Base-by-base conservation (phyloP, 176 grass and related monocot species). In the Thinopyrum elongatum region DNA sequence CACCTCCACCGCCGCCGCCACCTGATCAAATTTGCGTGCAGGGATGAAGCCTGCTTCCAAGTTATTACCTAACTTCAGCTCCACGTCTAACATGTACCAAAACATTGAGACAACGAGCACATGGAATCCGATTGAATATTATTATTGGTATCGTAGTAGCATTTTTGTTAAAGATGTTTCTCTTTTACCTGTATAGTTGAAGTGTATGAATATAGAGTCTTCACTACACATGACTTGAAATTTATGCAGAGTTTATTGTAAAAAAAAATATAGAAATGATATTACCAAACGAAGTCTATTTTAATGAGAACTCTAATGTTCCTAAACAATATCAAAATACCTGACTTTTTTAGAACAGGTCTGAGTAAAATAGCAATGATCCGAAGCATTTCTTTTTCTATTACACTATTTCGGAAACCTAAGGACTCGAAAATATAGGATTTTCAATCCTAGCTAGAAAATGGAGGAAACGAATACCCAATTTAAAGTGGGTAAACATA, bases 11-110 rank as follows among this genome's bases (percentile, higher is more conserved):
- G 27, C 86, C 65, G 44, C 31, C 9, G 22, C 75, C 85, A 63
- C 39, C 69, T 81, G 80, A 78, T 30, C 84, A 90, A 83, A 66
- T 81, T 60, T 87, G 81, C 83, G 27, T 86, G 35, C 76, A 87
- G 76, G 86, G 23, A 85, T 72, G 70, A 75, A 77, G 65, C 36
- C 67, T 67, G 47, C 26, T 74, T 59, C 66, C n/a, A 36, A 10
- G 8, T 80, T 75, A 73, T 79, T 42, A 16, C 81, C 55, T 31
- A 90, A 74, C 76, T 76, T 58, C 79, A 79, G 53, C 75, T 76
- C 67, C 79, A 80, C 49, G 27, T 55, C 51, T 61, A 62, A 70
- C 21, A 81, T 70, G 35, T 70, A 69, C 78, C 14, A 17, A 77
- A 65, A 13, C 10, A 47, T 76, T 31, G 57, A 77, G 29, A 30